A percentile compares a stretch with the other conserved stretches of the same genome.
phyloP scores from a whole-genome alignment of 2,329 filamentous ascomycete genomes.

The Colletotrichum scovillei region DNA sequence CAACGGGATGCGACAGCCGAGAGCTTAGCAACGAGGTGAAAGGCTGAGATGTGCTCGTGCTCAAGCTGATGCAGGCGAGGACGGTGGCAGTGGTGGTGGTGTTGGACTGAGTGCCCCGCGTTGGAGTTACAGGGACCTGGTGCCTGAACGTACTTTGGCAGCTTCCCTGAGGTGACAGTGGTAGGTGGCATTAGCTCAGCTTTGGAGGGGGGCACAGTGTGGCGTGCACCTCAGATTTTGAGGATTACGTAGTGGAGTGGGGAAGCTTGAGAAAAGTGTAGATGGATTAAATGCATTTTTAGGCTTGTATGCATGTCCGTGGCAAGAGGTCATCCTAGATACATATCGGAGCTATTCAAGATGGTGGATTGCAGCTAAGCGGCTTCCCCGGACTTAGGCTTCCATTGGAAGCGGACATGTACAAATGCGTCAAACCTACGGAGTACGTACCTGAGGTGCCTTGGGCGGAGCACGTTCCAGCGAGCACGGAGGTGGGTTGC shows the following conservation, averaged over 20 bases:
- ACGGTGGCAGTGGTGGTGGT: neutral
- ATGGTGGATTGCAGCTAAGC: neutral
- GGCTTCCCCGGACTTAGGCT: neutral
- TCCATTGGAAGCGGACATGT: neutral
- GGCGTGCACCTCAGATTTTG: neutral
- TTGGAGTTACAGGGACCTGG: neutral
- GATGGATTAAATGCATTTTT: neutral
- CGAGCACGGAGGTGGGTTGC: conserved; percentile 6
- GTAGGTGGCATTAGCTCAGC: conserved; percentile 1
- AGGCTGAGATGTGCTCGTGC: neutral
- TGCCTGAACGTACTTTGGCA: conserved; percentile 2
- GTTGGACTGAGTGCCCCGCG: conserved; percentile 1
- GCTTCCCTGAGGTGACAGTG: neutral
- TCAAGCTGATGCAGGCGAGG: neutral
- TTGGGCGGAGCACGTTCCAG: neutral
- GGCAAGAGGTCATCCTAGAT: accelerated
- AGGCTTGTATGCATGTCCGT: neutral
- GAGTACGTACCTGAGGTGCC: too few relatives aligned
- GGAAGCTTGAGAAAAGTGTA: neutral
- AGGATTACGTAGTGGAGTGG: conserved; percentile 23
- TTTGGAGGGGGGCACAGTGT: conserved; percentile 6
- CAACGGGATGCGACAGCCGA: neutral
- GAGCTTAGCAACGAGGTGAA: neutral
- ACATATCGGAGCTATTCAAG: neutral
- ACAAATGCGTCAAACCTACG: neutral